Evolutionary conservation across 805 yeast genomes (phyloP), one percentile per base, ranked within the genome.

Genomic region (Kodamaea jinghongensis): DNA sequence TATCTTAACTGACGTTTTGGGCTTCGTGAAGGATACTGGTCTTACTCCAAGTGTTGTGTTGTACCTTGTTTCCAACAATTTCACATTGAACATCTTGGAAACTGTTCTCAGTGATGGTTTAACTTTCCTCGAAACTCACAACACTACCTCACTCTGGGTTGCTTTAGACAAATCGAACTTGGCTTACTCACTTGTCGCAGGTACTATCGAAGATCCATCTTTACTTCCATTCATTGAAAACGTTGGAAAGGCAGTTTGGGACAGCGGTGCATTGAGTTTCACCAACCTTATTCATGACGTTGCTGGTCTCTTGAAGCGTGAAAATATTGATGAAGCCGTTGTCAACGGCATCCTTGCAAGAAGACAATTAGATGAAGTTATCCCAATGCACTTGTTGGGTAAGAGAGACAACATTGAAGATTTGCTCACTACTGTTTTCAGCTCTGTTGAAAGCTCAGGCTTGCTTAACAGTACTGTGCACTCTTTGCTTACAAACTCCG

Each of bases 341-440:
- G 12, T 37, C 31, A 15, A 30, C 17, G 36, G 23, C 13, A 4
- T 14, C 9, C 10, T 34, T 14, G 34, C 30, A 7, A 46, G 36
- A 33, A 48, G 49, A 39, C 43, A 37, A 15, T 31, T 43, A 20
- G 40, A 37, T 14, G 30, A 26, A 16, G 31, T 26, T 15, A 23
- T 32, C 33, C 27, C 22, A n/a, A 32, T 32, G 32, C 23, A 20
- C 7, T n/a, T 27, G 15, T 22, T 20, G 11, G 29, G 13, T 17
- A 60, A 50, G 39, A 56, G 65, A 48, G 63, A 55, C 46, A 61
- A 61, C 36, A 45, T 60, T 32, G 58, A 52, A 35, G 63, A 60
- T 31, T 56, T 61, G 42, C 46, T 58, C 22, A 48, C 54, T 14
- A 61, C 65, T 6, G 46, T 61, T n/a, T 51, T 61, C 28, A 31